A percentile compares a stretch with the other conserved stretches of the same genome.
Evolutionary conservation across 106 monocot genomes (phyloP).

Genomic region (Xerophyta viscosa): DNA sequence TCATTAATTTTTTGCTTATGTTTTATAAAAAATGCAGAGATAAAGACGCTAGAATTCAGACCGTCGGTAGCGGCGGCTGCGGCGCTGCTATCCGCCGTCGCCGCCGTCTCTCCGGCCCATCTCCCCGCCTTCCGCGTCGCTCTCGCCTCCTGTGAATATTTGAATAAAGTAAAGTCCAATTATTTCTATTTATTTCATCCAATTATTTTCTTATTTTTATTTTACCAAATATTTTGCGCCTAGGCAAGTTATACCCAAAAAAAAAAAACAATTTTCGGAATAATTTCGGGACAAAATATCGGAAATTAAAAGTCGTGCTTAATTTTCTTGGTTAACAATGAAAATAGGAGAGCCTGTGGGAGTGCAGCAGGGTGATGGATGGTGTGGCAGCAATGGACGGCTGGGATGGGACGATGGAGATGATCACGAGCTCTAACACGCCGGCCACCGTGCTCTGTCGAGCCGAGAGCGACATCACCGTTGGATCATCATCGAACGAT

Average conservation of each 20-base stretch:
- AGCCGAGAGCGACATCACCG: slow-evolving; percentile 41
- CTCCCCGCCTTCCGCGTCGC: slow-evolving; percentile 40
- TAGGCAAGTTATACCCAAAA: too few relatives aligned
- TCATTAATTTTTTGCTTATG: too few relatives aligned
- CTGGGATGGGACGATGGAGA: slow-evolving; percentile 10
- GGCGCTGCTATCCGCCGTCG: slow-evolving; percentile 63
- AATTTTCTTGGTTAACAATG: neutral
- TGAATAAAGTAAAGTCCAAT: slow-evolving; percentile 31
- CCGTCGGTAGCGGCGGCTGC: slow-evolving; percentile 72
- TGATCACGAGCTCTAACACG: slow-evolving; percentile 28
- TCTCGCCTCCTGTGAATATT: slow-evolving; percentile 35
- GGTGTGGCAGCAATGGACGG: slow-evolving; percentile 6
- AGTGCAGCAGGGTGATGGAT: slow-evolving; percentile 30
- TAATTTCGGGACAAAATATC: too few relatives aligned
- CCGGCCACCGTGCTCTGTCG: slow-evolving; percentile 43
- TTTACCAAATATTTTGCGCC: neutral
- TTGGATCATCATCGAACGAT: slow-evolving; percentile 11
- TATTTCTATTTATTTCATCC: neutral
- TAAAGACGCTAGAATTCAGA: slow-evolving; percentile 58
- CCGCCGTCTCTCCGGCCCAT: slow-evolving; percentile 46
- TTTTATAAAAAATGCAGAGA: too few relatives aligned
- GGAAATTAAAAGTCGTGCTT: too few relatives aligned
- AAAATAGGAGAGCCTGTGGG: slow-evolving; percentile 30
- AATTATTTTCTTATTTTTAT: neutral
- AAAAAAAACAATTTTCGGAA: too few relatives aligned